Percentiles rank a stretch among this genome's conserved stretches.
phyloP scores from a whole-genome alignment of 73 alveolate species.

The Blepharisma stoltei region DNA sequence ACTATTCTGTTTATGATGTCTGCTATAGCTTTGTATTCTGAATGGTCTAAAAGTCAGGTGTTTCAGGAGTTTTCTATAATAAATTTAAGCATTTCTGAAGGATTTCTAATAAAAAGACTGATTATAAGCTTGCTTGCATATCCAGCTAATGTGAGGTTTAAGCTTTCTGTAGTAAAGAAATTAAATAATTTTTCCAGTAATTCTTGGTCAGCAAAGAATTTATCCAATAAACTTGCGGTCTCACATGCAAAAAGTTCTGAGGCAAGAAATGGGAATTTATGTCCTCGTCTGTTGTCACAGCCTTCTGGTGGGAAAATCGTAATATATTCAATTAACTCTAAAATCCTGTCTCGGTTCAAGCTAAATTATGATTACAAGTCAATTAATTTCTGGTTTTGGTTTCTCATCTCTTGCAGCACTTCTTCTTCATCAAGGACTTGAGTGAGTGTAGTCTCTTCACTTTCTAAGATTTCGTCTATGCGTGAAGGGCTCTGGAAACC shows the following conservation, averaged over 20 bases:
- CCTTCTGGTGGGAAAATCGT: slow-evolving; percentile 7
- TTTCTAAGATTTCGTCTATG: not conserved
- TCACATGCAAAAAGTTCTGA: slow-evolving; percentile 11
- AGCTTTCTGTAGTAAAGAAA: not conserved
- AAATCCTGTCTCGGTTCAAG: not conserved
- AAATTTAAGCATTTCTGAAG: not conserved
- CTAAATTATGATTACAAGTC: slow-evolving; percentile 16
- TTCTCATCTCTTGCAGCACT: slow-evolving; percentile 2
- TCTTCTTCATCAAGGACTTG: slow-evolving; percentile 15
- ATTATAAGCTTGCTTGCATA: not conserved
- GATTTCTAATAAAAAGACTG: not conserved
- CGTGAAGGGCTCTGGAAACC: not conserved
- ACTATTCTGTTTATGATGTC: not conserved
- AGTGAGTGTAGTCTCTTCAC: slow-evolving; percentile 15
- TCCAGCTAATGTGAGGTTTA: not conserved
- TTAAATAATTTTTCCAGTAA: not conserved
- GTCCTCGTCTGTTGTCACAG: not conserved
- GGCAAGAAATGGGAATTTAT: slow-evolving; percentile 17
- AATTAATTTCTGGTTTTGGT: slow-evolving; percentile 19
- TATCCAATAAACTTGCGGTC: not conserved
- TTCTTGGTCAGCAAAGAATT: not conserved
- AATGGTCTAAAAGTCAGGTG: not conserved
- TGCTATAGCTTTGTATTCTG: not conserved
- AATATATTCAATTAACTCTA: not conserved
- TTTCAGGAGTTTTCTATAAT: not conserved